These are phyloP conservation scores for Puccinia triticina DNA, from an alignment of 1,284 basidiomycete genomes.

Conservation along the genomic window DNA sequence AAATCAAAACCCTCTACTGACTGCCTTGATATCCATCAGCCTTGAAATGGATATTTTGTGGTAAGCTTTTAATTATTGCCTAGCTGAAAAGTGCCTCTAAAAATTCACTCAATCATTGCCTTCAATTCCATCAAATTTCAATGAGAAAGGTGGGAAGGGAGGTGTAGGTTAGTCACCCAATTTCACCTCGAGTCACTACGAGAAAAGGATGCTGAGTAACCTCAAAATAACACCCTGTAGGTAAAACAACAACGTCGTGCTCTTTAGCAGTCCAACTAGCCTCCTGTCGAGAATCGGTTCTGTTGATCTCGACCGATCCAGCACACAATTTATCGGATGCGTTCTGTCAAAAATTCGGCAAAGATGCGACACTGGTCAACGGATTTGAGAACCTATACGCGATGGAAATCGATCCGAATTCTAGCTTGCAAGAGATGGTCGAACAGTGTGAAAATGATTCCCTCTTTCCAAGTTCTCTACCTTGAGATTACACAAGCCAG, in stretches of 20 bases:
- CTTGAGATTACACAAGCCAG: not conserved
- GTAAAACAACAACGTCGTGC: constrained; percentile 94
- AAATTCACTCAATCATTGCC: too few species aligned
- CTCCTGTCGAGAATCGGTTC: constrained; percentile 80
- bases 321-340: constrained; percentile 99
- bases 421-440: constrained; percentile 97
- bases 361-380: constrained; percentile 98
- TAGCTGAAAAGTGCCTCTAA: not conserved
- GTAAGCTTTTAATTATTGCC: constrained; percentile 29
- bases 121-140: not conserved
- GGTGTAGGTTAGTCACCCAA: constrained; percentile 53
- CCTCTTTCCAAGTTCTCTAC: not conserved
- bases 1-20: not conserved
- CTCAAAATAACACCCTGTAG: constrained; percentile 61
- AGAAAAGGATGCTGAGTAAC: not conserved
- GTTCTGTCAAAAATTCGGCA: constrained; percentile 98
- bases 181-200: not conserved
- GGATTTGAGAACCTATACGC: constrained; percentile 95
- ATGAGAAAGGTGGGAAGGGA: constrained; percentile 54
- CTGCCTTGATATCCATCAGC: constrained; percentile 18
- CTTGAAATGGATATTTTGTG: constrained; percentile 59
- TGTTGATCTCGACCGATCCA: constrained; percentile 95
- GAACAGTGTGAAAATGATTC: constrained; percentile 74
- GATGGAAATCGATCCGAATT: constrained; percentile 99
- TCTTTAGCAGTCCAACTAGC: constrained; percentile 93